Conservation (phyloP, 179 eudicot species). For the Spergularia azorica region DNA sequence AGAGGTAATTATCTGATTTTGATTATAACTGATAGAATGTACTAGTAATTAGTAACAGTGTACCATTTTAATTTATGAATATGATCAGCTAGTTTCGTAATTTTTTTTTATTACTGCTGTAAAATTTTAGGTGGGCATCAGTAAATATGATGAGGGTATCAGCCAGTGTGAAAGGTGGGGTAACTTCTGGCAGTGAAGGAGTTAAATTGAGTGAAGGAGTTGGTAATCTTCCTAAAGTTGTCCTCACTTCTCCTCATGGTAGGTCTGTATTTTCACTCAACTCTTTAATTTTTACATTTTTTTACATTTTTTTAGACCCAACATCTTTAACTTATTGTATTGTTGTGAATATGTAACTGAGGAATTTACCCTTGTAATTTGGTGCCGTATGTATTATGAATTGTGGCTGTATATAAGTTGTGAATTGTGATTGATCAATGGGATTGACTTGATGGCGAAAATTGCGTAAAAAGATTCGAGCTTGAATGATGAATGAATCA, state of each 20-base stretch:
- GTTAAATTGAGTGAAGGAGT: constrained; percentile 56
- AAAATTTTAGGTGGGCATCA: constrained; percentile 19
- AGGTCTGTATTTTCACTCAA: constrained; percentile 39
- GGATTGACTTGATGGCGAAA: background rate
- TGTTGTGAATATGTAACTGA: background rate
- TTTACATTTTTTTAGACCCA: background rate
- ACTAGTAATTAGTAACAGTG: background rate
- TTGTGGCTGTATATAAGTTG: background rate
- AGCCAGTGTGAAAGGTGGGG: constrained; percentile 45
- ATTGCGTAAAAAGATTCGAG: background rate
- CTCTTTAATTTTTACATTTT: background rate
- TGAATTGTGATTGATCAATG: background rate
- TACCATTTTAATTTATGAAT: background rate
- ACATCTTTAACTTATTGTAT: background rate
- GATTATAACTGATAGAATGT: background rate
- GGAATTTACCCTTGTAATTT: background rate
- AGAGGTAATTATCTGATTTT: constrained; percentile 31
- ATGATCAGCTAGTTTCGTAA: background rate
- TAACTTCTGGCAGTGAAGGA: constrained; percentile 35
- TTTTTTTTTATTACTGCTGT: background rate
- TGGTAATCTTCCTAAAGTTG: constrained; percentile 81
- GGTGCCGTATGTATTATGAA: background rate
- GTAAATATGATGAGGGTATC: constrained; percentile 44
- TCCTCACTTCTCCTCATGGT: constrained; percentile 71
- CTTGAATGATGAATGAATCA: no score